Percentiles rank a stretch among this genome's conserved stretches.
Evolutionary conservation across 176 grass and related monocot species (phyloP).

Genomic region (Oropetium thomaeum): DNA sequence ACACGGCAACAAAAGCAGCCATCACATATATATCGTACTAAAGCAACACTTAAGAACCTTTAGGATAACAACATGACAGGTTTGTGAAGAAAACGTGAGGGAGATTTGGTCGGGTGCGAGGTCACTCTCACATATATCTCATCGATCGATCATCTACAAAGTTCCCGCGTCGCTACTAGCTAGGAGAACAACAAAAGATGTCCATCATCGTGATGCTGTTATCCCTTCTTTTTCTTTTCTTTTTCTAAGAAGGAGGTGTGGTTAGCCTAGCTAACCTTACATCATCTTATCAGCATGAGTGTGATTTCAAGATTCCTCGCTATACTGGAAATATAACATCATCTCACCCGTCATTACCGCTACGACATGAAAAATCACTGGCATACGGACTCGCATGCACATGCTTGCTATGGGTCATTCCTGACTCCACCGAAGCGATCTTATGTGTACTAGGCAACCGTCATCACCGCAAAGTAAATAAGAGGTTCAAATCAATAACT

Average conservation of each 20-base stretch:
- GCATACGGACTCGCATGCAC: too few relatives aligned
- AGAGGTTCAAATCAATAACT: too few relatives aligned
- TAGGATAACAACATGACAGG: slow-evolving; percentile 19
- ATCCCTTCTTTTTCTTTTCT: too few relatives aligned
- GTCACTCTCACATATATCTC: slow-evolving; percentile 36
- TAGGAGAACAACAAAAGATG: slow-evolving; percentile 14
- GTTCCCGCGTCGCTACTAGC: slow-evolving; percentile 19
- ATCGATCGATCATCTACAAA: neutral
- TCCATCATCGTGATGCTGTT: neutral
- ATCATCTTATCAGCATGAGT: neutral
- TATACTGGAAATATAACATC: neutral
- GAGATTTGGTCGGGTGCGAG: slow-evolving; percentile 44
- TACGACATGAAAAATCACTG: too few relatives aligned
- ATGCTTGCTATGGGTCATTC: too few relatives aligned
- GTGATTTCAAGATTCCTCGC: slow-evolving; percentile 5
- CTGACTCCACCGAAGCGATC: too few relatives aligned
- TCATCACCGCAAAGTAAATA: too few relatives aligned
- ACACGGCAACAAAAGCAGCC: slow-evolving; percentile 34
- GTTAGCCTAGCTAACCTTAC: too few relatives aligned
- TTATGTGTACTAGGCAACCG: too few relatives aligned
- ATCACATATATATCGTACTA: slow-evolving; percentile 25
- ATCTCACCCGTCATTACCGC: too few relatives aligned
- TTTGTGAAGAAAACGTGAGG: slow-evolving; percentile 32
- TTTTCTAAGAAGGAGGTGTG: too few relatives aligned
- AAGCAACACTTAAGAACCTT: slow-evolving; percentile 13